Evolutionary conservation across 2,329 filamentous ascomycete species (phyloP), one percentile per base, ranked within the genome.

Genomic region (Paraphoma sp.): DNA sequence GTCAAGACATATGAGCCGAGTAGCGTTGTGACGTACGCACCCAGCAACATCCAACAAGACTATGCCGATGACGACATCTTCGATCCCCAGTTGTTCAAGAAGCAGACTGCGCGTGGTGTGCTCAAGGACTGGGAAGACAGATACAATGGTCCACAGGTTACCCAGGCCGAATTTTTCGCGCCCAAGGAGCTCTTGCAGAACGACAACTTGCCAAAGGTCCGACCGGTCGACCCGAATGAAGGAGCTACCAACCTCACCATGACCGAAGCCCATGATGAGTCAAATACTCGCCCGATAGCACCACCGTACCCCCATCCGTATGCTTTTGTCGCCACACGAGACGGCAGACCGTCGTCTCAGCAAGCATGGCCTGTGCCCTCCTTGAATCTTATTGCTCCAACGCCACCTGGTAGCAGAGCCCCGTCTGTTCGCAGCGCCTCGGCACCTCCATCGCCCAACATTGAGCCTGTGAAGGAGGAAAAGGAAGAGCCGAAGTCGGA

Each of bases 331-430:
- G 57, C 79, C 64, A 64, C 75, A 65, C 67, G 76, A 71, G 74
- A 82, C 54, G 76, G 78, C 16, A 72, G 75, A 16, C 58, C 60
- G n/a, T 53, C 57, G 10, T 51, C 47, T 7, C 58, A 64, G 16
- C 78, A 78, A 14, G 48, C 56, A 38, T 83, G 78, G 74, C 71
- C 76, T 16, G 81, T 87, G 17, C 85, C 85, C 10, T 72, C 67
- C n/a, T 76, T 88, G 14, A 84, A 83, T 43, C 74, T 87, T 23
- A 85, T 86, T 51, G 80, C 83, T 45, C 83, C 86, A 2, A 87
- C 85, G 6, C 86, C 85, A 16, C 86, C 86, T 17, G 80, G 78
- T 17, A 85, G 83, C 56, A 64, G 73, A 54, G 78, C 76, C 23
- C 76, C 76, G 9, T 73, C 72, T 29, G 71, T 73, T 16, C 74